Evolutionary conservation across 495 filamentous ascomycete species (phyloP).

Genomic region (Annulohypoxylon moriforme): DNA sequence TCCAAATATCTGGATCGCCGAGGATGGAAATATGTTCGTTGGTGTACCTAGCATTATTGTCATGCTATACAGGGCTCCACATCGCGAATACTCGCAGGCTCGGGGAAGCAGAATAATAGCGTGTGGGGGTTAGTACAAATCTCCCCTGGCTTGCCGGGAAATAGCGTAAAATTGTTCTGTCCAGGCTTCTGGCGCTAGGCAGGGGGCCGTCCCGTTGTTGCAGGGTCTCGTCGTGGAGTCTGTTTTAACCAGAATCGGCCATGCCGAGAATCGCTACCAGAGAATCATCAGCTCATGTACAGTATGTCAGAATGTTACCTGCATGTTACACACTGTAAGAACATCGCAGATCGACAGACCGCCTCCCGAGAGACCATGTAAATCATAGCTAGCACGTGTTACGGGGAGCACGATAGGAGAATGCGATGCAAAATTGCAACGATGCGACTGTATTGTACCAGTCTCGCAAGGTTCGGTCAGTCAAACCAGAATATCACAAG

Average conservation of each 20-base stretch:
- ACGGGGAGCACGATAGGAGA: neutral
- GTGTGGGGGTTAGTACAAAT: conserved; percentile 7
- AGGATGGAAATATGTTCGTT: neutral
- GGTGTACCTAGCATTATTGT: neutral
- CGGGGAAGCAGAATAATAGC: conserved; percentile 7
- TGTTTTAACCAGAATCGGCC: neutral
- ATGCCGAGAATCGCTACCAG: neutral
- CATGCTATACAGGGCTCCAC: conserved; percentile 9
- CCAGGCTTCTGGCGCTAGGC: neutral
- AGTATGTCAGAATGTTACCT: neutral
- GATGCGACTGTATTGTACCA: neutral
- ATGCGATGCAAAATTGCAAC: conserved; percentile 1
- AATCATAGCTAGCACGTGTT: neutral
- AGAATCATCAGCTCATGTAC: neutral
- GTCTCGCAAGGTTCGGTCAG: neutral
- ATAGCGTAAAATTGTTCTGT: neutral
- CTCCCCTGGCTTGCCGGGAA: neutral
- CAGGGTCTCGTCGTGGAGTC: neutral
- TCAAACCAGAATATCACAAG: neutral
- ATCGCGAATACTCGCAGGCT: neutral
- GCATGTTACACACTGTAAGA: conserved; percentile 2
- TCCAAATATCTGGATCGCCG: conserved; percentile 2
- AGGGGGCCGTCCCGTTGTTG: neutral
- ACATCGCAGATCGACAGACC: neutral
- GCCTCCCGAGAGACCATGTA: neutral